Evolutionary conservation across 1,284 basidiomycete species (phyloP).

Genomic region (Trichosporon sp.): DNA sequence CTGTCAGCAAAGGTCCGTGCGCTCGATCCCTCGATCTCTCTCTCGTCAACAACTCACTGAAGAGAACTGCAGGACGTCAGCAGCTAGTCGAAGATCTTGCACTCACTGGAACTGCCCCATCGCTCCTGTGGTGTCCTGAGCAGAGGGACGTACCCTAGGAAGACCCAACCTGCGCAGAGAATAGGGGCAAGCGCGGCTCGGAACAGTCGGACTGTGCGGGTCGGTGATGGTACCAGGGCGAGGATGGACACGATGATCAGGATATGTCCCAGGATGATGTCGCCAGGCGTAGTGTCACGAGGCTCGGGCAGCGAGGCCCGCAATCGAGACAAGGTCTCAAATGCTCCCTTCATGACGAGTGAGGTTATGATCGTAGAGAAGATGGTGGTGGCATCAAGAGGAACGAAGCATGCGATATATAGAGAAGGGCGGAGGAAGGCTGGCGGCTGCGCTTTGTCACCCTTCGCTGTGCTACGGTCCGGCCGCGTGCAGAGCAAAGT

Average conservation of each 20-base stretch:
- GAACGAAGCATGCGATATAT: neutral
- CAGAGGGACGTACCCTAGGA: constrained; percentile 15
- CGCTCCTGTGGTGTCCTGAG: constrained; percentile 20
- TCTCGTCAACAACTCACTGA: constrained; percentile 15
- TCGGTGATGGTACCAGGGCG: constrained; percentile 23
- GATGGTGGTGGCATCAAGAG: neutral
- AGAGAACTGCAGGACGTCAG: constrained; percentile 8
- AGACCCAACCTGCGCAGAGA: constrained; percentile 15
- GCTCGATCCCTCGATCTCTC: neutral
- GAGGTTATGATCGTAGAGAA: neutral
- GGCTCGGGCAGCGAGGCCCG: constrained; percentile 13
- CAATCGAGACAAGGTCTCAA: neutral
- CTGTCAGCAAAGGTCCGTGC: neutral
- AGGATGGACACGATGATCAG: constrained; percentile 12
- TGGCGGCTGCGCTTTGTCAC: neutral
- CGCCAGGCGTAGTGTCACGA: constrained; percentile 2
- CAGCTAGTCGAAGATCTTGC: neutral
- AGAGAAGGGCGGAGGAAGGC: neutral
- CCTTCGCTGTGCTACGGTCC: neutral
- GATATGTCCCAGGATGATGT: constrained; percentile 10
- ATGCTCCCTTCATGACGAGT: neutral
- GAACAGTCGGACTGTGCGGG: constrained; percentile 25
- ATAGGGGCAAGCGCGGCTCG: constrained; percentile 25
- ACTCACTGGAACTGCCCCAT: constrained; percentile 24
- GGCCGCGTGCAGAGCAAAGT: neutral